phyloP scores from a whole-genome alignment of 345 rosid genomes.

The Cochlearia excelsa region DNA sequence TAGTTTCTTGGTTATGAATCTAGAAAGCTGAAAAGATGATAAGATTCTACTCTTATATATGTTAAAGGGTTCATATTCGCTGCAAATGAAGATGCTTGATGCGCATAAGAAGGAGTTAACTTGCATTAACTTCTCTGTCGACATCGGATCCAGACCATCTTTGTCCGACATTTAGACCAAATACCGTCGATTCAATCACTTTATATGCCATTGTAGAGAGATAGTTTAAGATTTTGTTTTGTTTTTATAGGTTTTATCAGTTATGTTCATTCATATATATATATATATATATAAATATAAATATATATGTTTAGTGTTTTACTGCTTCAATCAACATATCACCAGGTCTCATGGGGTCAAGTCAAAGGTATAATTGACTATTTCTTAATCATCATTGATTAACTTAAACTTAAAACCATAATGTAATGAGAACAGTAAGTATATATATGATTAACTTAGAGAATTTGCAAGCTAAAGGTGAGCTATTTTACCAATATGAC shows the following conservation, averaged over 20 bases:
- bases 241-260: slow-evolving; percentile 5
- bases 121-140: slow-evolving; percentile 66
- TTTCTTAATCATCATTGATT: slow-evolving; percentile 6
- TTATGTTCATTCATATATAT: not conserved
- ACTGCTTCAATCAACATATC: slow-evolving; percentile 5
- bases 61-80: slow-evolving; percentile 74
- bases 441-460: slow-evolving; percentile 33
- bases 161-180: slow-evolving; percentile 49
- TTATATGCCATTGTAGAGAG: slow-evolving; percentile 4
- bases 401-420: slow-evolving; percentile 10
- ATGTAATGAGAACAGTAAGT: slow-evolving; percentile 2
- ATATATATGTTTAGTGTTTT: not conserved
- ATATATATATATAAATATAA: too few relatives aligned
- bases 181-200: not conserved
- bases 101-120: slow-evolving; percentile 47
- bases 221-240: slow-evolving; percentile 6
- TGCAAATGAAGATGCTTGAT: slow-evolving; percentile 81
- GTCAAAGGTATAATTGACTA: slow-evolving; percentile 25
- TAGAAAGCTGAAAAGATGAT: not conserved
- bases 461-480: slow-evolving; percentile 34
- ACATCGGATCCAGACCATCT: slow-evolving; percentile 54
- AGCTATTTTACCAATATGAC: slow-evolving; percentile 37
- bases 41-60: not conserved
- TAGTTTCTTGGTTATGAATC: not conserved
- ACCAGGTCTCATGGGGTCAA: slow-evolving; percentile 23